Evolutionary conservation across 495 filamentous ascomycete species (phyloP).

Genomic region (Penicillium argentinense): DNA sequence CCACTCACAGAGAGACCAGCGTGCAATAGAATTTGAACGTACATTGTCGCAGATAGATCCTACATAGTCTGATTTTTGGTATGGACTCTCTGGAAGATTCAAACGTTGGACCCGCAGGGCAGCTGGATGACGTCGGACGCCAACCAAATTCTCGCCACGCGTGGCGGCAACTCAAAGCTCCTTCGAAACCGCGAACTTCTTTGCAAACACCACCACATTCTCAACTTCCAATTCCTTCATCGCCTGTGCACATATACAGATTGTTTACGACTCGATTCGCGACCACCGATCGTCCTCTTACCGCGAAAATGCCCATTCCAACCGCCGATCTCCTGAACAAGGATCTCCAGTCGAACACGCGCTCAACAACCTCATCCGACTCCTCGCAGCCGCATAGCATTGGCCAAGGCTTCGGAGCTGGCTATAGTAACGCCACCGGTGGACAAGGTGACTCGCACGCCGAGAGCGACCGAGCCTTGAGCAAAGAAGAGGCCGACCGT

Average conservation of each 20-base stretch:
- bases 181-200: not conserved
- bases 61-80: no score
- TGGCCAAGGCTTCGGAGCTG: constrained; percentile 11
- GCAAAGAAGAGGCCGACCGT: constrained; percentile 56
- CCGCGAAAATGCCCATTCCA: constrained; percentile 33
- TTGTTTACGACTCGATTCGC: no score
- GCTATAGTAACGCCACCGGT: constrained; percentile 8
- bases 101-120: no score
- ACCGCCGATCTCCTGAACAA: constrained; percentile 20
- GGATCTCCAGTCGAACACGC: constrained; percentile 8
- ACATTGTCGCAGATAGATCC: no score
- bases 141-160: no score
- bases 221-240: not conserved
- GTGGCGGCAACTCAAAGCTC: no score
- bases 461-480: constrained; percentile 30
- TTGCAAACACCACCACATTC: not conserved
- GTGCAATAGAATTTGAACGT: no score
- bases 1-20: no score
- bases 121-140: no score
- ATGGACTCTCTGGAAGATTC: no score
- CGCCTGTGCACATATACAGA: no score
- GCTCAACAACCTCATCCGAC: constrained; percentile 13
- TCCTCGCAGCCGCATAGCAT: constrained; percentile 9
- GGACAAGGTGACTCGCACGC: not conserved
- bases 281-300: not conserved